Evolutionary conservation across 1,139 yeast genomes (phyloP).

Genomic region (Hanseniaspora sp.): DNA sequence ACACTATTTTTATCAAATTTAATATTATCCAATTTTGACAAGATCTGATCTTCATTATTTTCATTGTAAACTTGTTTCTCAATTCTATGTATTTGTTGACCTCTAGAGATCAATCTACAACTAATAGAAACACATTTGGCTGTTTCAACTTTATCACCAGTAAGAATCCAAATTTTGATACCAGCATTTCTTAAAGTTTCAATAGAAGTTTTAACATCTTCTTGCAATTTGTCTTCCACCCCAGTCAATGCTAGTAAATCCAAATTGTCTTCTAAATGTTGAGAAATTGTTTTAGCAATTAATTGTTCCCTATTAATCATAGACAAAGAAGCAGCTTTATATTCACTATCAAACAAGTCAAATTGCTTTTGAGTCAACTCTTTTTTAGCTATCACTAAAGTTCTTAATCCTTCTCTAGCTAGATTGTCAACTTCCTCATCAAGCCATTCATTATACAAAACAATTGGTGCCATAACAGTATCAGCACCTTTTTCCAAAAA

Average conservation of each 20-base stretch:
- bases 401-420: slow-evolving; percentile 97
- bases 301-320: slow-evolving; percentile 67
- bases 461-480: slow-evolving; percentile 82
- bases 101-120: slow-evolving; percentile 81
- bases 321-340: slow-evolving; percentile 61
- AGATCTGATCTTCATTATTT: slow-evolving; percentile 35
- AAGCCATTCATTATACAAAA: slow-evolving; percentile 81
- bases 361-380: slow-evolving; percentile 45
- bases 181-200: slow-evolving; percentile 94
- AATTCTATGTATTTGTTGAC: slow-evolving; percentile 83
- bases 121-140: slow-evolving; percentile 94
- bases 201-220: slow-evolving; percentile 80
- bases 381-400: slow-evolving; percentile 83
- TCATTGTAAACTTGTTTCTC: slow-evolving; percentile 54
- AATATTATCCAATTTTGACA: slow-evolving; percentile 56
- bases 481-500: slow-evolving; percentile 94
- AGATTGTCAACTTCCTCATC: slow-evolving; percentile 95
- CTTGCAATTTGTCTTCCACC: slow-evolving; percentile 89
- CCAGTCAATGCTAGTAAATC: slow-evolving; percentile 91
- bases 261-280: slow-evolving; percentile 67
- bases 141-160: slow-evolving; percentile 98
- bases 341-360: slow-evolving; percentile 52
- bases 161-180: slow-evolving; percentile 94
- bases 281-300: slow-evolving; percentile 58
- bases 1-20: slow-evolving; percentile 65